Conservation (phyloP, 1,284 basidiomycete genomes). For the Neonothopanus nambi region DNA sequence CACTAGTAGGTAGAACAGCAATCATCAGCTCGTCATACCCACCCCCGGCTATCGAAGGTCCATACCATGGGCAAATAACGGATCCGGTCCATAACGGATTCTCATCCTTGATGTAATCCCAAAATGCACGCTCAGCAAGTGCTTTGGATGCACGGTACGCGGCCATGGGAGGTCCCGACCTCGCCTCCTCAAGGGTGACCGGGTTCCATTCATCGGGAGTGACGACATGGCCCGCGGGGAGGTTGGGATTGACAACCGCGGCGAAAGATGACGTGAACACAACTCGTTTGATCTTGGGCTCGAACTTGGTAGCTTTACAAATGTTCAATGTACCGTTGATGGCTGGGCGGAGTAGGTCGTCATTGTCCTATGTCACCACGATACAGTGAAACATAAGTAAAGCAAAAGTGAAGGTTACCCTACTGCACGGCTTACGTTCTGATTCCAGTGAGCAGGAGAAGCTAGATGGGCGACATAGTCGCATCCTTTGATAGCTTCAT, state of each 20-base stretch:
- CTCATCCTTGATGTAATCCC: slow-evolving; percentile 15
- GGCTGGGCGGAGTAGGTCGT: slow-evolving; percentile 13
- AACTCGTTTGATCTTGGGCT: slow-evolving; percentile 14
- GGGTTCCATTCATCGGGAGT: slow-evolving; percentile 12
- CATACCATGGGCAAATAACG: slow-evolving; percentile 14
- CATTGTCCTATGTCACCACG: slow-evolving; percentile 13
- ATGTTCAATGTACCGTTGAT: slow-evolving; percentile 17
- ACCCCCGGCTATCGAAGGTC: background rate
- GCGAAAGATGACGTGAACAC: slow-evolving; percentile 15
- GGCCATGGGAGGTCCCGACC: background rate
- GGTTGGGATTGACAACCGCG: slow-evolving; percentile 11
- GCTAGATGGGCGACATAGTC: background rate
- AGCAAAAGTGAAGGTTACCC: background rate
- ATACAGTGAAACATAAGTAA: background rate
- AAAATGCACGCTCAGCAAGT: slow-evolving; percentile 15
- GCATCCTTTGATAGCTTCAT: slow-evolving; percentile 1
- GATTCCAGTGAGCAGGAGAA: slow-evolving; percentile 1
- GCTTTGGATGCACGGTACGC: slow-evolving; percentile 16
- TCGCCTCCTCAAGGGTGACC: slow-evolving; percentile 14
- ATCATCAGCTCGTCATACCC: background rate
- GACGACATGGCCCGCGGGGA: background rate
- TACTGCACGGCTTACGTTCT: background rate
- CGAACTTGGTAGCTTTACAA: slow-evolving; percentile 10
- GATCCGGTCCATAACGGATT: slow-evolving; percentile 13
- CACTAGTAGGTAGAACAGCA: background rate